phyloP scores from a whole-genome alignment of 345 rosid genomes.

The Orychophragmus violaceus region DNA sequence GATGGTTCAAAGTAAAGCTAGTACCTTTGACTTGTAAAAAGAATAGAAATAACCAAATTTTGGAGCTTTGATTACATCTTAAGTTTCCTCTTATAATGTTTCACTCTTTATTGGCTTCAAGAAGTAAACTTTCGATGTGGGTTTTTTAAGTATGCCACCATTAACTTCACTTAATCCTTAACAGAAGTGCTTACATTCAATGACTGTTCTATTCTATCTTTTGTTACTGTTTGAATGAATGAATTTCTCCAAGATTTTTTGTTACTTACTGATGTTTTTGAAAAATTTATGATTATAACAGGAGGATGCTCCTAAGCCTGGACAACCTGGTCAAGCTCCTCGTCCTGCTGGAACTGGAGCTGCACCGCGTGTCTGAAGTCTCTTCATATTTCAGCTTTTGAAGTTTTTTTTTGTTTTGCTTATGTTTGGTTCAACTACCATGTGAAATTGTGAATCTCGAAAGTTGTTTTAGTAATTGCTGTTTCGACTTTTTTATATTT shows the following conservation, averaged over 20 bases:
- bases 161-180: background rate
- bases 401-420: background rate
- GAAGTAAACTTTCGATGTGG: background rate
- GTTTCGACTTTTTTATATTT: background rate
- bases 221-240: background rate
- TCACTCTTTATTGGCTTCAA: background rate
- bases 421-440: background rate
- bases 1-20: no score
- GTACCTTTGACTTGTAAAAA: background rate
- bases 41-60: background rate
- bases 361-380: conserved; percentile 24
- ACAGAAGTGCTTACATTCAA: background rate
- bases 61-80: background rate
- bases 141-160: background rate
- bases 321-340: conserved; percentile 31
- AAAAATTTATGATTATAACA: background rate
- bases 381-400: background rate
- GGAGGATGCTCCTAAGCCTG: conserved; percentile 35
- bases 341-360: conserved; percentile 27
- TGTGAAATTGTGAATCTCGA: background rate
- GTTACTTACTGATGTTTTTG: background rate
- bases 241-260: background rate
- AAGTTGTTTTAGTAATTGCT: background rate
- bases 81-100: background rate
- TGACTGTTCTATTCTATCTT: background rate